These are phyloP conservation scores for Tetragonia tetragonoides DNA, from an alignment of 148 eudicot genomes.

Conservation along the genomic window DNA sequence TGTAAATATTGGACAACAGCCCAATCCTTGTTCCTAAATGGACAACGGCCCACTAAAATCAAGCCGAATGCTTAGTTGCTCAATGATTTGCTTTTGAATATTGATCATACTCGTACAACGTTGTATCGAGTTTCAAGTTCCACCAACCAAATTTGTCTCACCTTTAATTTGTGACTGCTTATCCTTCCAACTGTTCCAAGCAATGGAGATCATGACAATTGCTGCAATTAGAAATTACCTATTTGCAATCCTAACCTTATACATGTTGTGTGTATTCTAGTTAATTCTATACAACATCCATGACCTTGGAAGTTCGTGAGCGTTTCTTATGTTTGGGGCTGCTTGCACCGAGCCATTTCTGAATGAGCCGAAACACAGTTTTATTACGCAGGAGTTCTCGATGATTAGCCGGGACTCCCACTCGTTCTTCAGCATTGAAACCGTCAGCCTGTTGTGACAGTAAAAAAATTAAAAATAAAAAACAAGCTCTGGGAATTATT, in stretches of 20 bases:
- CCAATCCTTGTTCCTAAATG: too few species aligned
- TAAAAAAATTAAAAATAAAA: neutral
- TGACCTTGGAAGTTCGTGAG: conserved; percentile 50
- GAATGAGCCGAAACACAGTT: conserved; percentile 53
- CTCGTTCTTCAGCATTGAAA: conserved; percentile 67
- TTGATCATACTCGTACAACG: too few species aligned
- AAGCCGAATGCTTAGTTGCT: too few species aligned
- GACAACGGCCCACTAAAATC: too few species aligned
- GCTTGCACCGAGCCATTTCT: conserved; percentile 67
- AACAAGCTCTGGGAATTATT: neutral
- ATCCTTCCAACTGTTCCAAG: too few species aligned
- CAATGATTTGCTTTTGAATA: too few species aligned
- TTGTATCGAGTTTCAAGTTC: too few species aligned
- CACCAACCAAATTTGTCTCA: too few species aligned
- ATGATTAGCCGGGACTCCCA: conserved; percentile 59
- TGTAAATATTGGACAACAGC: too few species aligned
- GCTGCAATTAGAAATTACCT: neutral
- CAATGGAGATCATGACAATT: neutral
- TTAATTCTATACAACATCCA: conserved; percentile 29
- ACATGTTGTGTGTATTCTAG: neutral
- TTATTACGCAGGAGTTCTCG: conserved; percentile 55
- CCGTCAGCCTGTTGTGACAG: conserved; percentile 63
- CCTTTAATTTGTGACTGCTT: too few species aligned
- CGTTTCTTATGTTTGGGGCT: conserved; percentile 25
- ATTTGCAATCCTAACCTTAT: neutral